Conservation (phyloP, 1,139 yeast genomes). For the Suhomyces bolitotheri region DNA sequence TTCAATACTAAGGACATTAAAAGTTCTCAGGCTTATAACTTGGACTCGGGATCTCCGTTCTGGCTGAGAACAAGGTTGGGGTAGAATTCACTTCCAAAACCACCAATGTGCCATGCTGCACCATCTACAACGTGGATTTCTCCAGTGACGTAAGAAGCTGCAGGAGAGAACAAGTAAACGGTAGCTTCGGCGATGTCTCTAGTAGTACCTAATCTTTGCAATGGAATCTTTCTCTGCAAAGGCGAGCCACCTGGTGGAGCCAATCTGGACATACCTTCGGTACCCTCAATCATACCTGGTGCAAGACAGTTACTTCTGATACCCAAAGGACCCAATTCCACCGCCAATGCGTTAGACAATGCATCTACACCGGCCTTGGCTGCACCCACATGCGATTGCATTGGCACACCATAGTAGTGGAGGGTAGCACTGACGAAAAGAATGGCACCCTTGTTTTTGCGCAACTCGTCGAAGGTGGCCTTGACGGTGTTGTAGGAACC, state of each 20-base stretch:
- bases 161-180: constrained; percentile 77
- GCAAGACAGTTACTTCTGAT: constrained; percentile 79
- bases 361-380: constrained; percentile 96
- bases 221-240: constrained; percentile 55
- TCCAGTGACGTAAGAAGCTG: constrained; percentile 78
- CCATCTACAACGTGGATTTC: constrained; percentile 85
- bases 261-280: constrained; percentile 75
- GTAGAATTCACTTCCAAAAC: constrained; percentile 33
- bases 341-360: constrained; percentile 75
- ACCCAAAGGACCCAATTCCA: constrained; percentile 87
- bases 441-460: constrained; percentile 66
- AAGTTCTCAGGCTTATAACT: constrained; percentile 22
- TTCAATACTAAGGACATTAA: no score
- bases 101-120: constrained; percentile 82
- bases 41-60: constrained; percentile 22
- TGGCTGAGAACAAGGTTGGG: constrained; percentile 33
- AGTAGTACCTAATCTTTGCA: constrained; percentile 74
- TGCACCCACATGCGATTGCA: constrained; percentile 85
- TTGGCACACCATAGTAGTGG: constrained; percentile 84
- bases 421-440: constrained; percentile 83
- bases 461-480: constrained; percentile 68
- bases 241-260: constrained; percentile 39
- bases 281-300: constrained; percentile 80
- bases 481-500: constrained; percentile 88
- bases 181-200: constrained; percentile 89